phyloP scores from a whole-genome alignment of 2,329 filamentous ascomycete genomes.

The Metarhizium anisopliae region DNA sequence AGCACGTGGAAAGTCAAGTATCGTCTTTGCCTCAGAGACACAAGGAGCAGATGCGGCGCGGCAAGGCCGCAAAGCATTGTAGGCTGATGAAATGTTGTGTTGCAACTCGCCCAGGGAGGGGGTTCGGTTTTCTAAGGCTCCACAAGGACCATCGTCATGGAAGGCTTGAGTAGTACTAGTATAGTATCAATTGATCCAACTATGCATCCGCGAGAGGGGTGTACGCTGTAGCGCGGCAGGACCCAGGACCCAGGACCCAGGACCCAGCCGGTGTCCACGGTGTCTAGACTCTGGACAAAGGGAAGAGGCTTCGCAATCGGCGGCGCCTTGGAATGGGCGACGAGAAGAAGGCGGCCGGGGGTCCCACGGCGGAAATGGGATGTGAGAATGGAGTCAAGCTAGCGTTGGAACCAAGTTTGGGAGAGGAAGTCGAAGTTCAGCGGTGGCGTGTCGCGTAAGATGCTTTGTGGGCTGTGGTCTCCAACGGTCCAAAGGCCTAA shows the following conservation, averaged over 20 bases:
- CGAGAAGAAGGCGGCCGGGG: conserved; percentile 10
- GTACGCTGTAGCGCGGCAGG: neutral
- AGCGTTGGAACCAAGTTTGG: conserved; percentile 5
- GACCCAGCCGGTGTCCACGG: neutral
- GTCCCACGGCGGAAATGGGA: conserved; percentile 16
- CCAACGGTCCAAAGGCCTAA: neutral
- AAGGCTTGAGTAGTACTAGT: conserved; percentile 7
- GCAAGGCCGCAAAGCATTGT: conserved; percentile 7
- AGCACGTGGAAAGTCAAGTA: conserved; percentile 25
- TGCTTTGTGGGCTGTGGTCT: neutral
- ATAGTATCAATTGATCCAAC: neutral
- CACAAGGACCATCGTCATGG: conserved; percentile 25
- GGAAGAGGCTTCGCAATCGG: conserved; percentile 10
- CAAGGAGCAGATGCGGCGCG: conserved; percentile 19
- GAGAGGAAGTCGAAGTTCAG: neutral
- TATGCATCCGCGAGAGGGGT: conserved; percentile 8
- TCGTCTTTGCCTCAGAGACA: conserved; percentile 25
- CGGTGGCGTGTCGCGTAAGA: neutral
- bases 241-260: conserved; percentile 2
- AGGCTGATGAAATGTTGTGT: conserved; percentile 11
- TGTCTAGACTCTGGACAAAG: conserved; percentile 1
- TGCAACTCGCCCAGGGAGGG: conserved; percentile 14
- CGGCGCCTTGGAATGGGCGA: neutral
- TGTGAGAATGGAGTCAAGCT: conserved; percentile 14
- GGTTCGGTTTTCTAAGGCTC: conserved; percentile 25